Base-by-base conservation (phyloP, 2,329 filamentous ascomycete species). In the Paraphaeosphaeria minitans region DNA sequence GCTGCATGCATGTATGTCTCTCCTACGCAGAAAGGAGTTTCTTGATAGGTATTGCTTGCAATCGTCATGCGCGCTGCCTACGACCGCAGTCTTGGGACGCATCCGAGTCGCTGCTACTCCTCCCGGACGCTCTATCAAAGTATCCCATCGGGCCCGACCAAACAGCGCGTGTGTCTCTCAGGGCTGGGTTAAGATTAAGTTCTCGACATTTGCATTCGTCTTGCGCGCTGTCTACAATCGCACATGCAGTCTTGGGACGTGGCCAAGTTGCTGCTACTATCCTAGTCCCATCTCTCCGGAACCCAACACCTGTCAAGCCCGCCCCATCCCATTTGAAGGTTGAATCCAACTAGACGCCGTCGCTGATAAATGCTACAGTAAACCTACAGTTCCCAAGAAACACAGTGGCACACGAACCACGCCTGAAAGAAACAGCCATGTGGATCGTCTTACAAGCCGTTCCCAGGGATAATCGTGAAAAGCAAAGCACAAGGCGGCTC, bases 341-440 rank as follows among this genome's bases (percentile, higher is more conserved):
- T 22, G 41, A 16, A 35, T 53, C 55, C 41, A 57, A 61, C 53
- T 54, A 42, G n/a, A 65, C 65, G 61, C 65, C 64, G 55, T 57
- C 67, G 67, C 67, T 67, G 56, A 58, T 56, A 62, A 66, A 65
- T 69, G 65, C 61, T 65, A 54, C 56, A 63, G 48, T 61, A 50
- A 61, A 42, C 41, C 29, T 53, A 53, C 51, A 53, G 22, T 46
- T 27, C 27, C 51, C 49, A 58, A 55, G 45, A 6, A 58, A 29
- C 9, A 14, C 31, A 9, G 37, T 51, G 48, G 13, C 43, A 45
- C 9, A 14, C 49, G 14, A 9, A 13, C 29, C 16, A 21, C 29
- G 50, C 37, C 50, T 53, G 50, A 29, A 31, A 55, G 33, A 53
- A 45, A 22, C 31, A 16, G 45, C 29, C 33, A 5, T 27, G 24